A percentile compares a stretch with the other conserved stretches of the same genome.
Evolutionary conservation across 225 moss, liverwort and hornwort genomes (phyloP).

Genomic region (Marchantia polymorpha): DNA sequence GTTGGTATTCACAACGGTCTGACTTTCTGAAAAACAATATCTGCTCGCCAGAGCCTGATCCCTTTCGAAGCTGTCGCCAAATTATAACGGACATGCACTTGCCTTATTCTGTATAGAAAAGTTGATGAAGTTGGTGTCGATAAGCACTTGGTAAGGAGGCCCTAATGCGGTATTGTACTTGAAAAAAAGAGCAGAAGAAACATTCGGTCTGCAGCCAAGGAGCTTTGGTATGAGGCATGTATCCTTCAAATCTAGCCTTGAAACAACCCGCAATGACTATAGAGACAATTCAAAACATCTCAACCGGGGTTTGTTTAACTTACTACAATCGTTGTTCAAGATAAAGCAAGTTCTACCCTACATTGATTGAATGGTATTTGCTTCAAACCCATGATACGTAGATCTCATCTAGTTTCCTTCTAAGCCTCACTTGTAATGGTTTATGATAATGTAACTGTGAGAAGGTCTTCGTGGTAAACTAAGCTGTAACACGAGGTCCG

Average conservation of each 20-base stretch:
- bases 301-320: too few relatives aligned
- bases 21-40: too few relatives aligned
- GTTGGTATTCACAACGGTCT: too few relatives aligned
- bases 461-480: not conserved
- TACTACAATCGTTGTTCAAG: too few relatives aligned
- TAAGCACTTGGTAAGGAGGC: conserved; percentile 90
- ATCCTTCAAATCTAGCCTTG: not conserved
- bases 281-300: not conserved
- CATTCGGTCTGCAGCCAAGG: conserved; percentile 66
- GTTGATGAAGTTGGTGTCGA: conserved; percentile 99
- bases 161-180: conserved; percentile 92
- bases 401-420: not conserved
- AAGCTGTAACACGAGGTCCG: not conserved
- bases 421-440: too few relatives aligned
- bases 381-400: too few relatives aligned
- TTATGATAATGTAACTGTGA: too few relatives aligned
- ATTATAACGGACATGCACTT: conserved; percentile 7
- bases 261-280: not conserved
- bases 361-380: too few relatives aligned
- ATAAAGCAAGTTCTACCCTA: too few relatives aligned
- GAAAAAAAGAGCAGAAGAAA: conserved; percentile 85
- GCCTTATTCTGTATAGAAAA: conserved; percentile 99
- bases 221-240: not conserved
- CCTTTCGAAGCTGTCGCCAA: not conserved
- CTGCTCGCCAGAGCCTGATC: not conserved